Evolutionary conservation across 1,139 yeast species (phyloP), one percentile per base, ranked within the genome.

Genomic region (Meyerozyma smithsonii): DNA sequence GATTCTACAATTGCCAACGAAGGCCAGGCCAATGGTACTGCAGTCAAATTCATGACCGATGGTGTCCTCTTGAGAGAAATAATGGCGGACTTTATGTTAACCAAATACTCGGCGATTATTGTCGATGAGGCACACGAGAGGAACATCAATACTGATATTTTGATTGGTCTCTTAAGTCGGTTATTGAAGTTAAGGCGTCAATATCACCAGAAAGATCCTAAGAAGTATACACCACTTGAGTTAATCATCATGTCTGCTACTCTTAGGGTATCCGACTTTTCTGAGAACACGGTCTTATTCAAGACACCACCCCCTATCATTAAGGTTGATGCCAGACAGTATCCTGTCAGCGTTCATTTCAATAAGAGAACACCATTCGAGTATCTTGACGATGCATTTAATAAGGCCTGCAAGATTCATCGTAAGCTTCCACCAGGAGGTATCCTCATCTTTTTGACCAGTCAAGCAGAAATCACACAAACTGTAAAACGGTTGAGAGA

Each of bases 111-210:
- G 1, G 82, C 85, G 1, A 72, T 94, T 34, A 76, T 94, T 25
- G 87, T 94, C 45, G 99, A 94, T 66, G 99, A 92, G 62, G 99
- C 99, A 0, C 99, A 94, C 59, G 98, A 94, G 59, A 77, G 99
- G 56, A 90, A 89, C 55, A 81, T 90, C 46, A 94, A 92, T 54
- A 94, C 99, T 0, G 99, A 94, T 64, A 90, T 94, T 39, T 68
- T 94, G 43, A 88, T 94, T 48, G 99, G 99, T 39, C 86, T 92
- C 82, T 67, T 92, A 40, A 87, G 96, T 54, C 79, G 98, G 49
- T 83, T 90, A n/a, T 74, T 88, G 46, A 79, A 75, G 49, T 69
- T 92, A 35, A 79, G 99, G 58, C 71, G 84, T 35, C 70, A 76
- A 44, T 71, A 77, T 39, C 70, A 72, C 49, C 55, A 52, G 1